These are phyloP conservation scores for Tetracentron sinense DNA, from an alignment of 164 flowering plant species.

Conservation along the genomic window DNA sequence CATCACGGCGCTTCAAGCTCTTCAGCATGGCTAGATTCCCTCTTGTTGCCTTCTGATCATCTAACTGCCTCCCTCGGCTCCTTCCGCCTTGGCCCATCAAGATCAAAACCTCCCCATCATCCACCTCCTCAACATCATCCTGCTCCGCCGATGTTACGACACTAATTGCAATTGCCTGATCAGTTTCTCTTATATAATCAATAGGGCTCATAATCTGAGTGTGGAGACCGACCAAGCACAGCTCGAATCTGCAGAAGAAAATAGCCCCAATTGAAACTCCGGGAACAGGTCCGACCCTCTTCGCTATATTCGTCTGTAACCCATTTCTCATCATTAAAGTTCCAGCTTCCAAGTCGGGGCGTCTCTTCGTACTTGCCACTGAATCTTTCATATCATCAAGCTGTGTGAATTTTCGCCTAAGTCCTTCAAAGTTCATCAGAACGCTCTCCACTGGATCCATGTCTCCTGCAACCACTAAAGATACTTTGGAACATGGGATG, in stretches of 20 bases:
- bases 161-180: conserved; percentile 48
- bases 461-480: conserved; percentile 41
- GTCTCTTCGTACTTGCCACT: conserved; percentile 26
- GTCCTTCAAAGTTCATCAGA: conserved; percentile 28
- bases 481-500: too few species aligned
- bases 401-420: conserved; percentile 38
- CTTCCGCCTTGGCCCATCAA: conserved; percentile 59
- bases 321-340: conserved; percentile 40
- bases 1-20: conserved; percentile 38
- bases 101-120: conserved; percentile 46
- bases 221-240: conserved; percentile 60
- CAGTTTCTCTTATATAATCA: conserved; percentile 44
- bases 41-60: conserved; percentile 48
- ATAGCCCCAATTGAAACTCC: conserved; percentile 61
- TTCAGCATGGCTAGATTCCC: conserved; percentile 57
- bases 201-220: conserved; percentile 59
- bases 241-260: conserved; percentile 55
- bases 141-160: conserved; percentile 63
- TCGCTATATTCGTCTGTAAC: conserved; percentile 38
- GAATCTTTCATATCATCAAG: conserved; percentile 38
- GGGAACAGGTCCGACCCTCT: conserved; percentile 50
- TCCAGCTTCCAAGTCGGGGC: conserved; percentile 46
- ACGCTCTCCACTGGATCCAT: conserved; percentile 27
- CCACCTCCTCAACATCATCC: conserved; percentile 46
- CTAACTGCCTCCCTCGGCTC: conserved; percentile 22